These are phyloP conservation scores for Apophysomyces ossiformis DNA, from an alignment of 371 early-diverging fungal genomes.

Conservation along the genomic window DNA sequence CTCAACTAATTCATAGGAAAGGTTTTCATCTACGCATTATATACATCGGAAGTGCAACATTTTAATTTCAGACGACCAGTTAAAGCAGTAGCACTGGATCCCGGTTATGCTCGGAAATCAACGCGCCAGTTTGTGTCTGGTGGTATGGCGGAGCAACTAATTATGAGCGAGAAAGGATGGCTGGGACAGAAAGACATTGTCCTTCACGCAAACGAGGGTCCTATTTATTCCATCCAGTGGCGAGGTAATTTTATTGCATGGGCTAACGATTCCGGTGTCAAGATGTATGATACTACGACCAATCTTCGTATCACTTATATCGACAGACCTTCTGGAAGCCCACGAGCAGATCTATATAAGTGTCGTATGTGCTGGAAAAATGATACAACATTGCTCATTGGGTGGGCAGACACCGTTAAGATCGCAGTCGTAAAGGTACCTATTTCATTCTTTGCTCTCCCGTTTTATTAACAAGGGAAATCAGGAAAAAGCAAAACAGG, in stretches of 20 bases:
- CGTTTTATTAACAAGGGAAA: background rate
- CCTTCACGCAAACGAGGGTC: conserved; percentile 86
- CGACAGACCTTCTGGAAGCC: conserved; percentile 77
- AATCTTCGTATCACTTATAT: conserved; percentile 83
- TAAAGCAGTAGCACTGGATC: conserved; percentile 89
- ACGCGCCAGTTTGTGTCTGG: conserved; percentile 87
- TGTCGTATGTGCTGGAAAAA: conserved; percentile 89
- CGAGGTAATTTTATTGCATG: conserved; percentile 84
- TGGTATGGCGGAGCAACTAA: conserved; percentile 87
- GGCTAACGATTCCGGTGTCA: conserved; percentile 91
- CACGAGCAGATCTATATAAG: conserved; percentile 86
- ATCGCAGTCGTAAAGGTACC: conserved; percentile 74
- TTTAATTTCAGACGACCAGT: conserved; percentile 88
- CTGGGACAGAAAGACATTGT: conserved; percentile 72
- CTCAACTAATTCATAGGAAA: conserved; percentile 55
- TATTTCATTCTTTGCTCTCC: background rate
- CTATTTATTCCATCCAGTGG: conserved; percentile 89
- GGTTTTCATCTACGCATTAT: conserved; percentile 77
- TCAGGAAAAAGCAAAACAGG: conserved; percentile 49
- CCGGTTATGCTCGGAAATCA: conserved; percentile 73
- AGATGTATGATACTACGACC: conserved; percentile 77
- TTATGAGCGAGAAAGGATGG: conserved; percentile 78
- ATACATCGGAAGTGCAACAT: conserved; percentile 59
- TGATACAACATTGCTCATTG: conserved; percentile 77
- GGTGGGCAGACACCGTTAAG: conserved; percentile 94